Evolutionary conservation across 2,329 filamentous ascomycete genomes (phyloP).

Genomic region (Zasmidium citrigriseum): DNA sequence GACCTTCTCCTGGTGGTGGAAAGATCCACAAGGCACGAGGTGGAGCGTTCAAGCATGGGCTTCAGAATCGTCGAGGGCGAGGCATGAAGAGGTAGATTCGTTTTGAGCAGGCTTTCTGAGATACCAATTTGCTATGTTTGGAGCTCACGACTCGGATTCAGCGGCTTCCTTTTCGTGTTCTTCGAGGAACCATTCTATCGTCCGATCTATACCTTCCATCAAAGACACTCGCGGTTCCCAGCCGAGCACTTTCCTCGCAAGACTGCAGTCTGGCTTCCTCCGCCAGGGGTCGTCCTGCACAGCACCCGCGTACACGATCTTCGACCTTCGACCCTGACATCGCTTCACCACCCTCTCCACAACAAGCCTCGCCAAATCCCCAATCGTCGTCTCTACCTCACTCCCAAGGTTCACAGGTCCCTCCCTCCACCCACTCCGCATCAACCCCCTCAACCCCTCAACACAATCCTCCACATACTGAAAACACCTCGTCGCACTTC

Average conservation of each 20-base stretch:
- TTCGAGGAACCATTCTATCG: slow-evolving; percentile 4
- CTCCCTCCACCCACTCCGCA: slow-evolving; percentile 5
- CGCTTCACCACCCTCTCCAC: neutral
- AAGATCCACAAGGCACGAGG: slow-evolving; percentile 23
- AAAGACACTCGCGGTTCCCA: neutral
- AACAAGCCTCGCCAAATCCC: neutral
- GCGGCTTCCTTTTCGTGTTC: neutral
- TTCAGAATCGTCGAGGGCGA: slow-evolving; percentile 20
- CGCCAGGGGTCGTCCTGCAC: slow-evolving; percentile 5
- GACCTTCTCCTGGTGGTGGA: slow-evolving; percentile 12
- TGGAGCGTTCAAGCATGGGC: slow-evolving; percentile 24
- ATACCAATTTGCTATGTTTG: neutral
- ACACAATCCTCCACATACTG: slow-evolving; percentile 11
- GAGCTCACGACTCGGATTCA: neutral
- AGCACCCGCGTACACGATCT: neutral
- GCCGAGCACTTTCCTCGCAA: slow-evolving; percentile 4
- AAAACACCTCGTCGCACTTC: slow-evolving; percentile 3
- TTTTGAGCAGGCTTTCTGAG: neutral
- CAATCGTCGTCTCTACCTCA: slow-evolving; percentile 4
- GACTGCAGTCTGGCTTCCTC: slow-evolving; percentile 5
- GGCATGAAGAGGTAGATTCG: slow-evolving; percentile 9
- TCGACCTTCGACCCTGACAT: neutral
- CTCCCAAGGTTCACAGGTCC: slow-evolving; percentile 8
- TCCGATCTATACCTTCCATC: neutral
- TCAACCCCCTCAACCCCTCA: neutral